Evolutionary conservation across 352 stramenopile species (phyloP), one percentile per base, ranked within the genome.

Genomic region (Blastocystis hominis): DNA sequence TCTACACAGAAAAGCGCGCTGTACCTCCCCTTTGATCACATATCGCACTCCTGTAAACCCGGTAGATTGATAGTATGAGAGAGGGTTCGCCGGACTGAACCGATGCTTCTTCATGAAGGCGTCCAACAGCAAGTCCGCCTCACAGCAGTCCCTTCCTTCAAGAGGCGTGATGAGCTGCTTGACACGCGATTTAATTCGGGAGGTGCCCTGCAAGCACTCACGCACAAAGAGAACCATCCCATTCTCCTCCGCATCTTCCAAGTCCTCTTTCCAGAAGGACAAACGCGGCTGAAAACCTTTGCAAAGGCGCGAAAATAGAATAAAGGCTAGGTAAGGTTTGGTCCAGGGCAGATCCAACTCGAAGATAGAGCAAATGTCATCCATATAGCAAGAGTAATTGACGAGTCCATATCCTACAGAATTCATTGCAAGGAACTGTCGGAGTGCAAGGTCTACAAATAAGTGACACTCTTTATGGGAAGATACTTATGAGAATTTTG

Each of bases 281-380:
- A 30, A 20, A 10, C 44, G 50, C 20, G 70, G 70, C 30, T 80
- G 30, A 47, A 80, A 80, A 34, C 70, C 70, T n/a, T 80, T 80
- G 6, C 4, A 62, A 3, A 80, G 34, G 36, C 70, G 70, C 36
- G 70, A 61, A 47, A 80, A 80, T 13, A 80, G 44, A 3, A 80
- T 80, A 47, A 62, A 64, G 13, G 70, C 70, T 13, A 80, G 38
- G 17, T 64, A 80, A 3, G 46, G 20, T 46, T 80, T 80, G 24
- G 50, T 54, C 70, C 70, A 80, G 6, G 70, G 70, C 20, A 80
- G 70, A 42, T 80, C 50, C 53, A 80, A 42, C 17, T 47, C 70
- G 40, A 80, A 80, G 30, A 80, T 80, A 64, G 36, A 61, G 42
- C 50, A 42, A 7, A 80, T 30, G 55, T 80, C 70, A 9, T 80